Conservation (phyloP, 2,329 filamentous ascomycete species). For the Colletotrichum nymphaeae region DNA sequence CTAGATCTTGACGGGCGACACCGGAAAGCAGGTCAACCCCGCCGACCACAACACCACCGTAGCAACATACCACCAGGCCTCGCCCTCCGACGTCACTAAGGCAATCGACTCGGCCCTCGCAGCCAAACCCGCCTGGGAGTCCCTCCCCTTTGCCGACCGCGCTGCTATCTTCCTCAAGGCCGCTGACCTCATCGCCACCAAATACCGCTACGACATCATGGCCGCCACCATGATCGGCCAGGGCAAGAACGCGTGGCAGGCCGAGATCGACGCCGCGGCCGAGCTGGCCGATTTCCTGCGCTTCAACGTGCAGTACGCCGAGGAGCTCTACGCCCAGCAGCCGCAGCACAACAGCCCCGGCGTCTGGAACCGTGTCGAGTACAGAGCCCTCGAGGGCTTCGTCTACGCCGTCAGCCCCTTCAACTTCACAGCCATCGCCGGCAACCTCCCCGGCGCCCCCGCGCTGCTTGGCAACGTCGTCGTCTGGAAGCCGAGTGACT, state of each 20-base stretch:
- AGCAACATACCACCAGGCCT: conserved; percentile 88
- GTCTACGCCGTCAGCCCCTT: conserved; percentile 95
- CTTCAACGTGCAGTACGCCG: conserved; percentile 94
- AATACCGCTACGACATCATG: conserved; percentile 98
- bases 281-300: conserved; percentile 93
- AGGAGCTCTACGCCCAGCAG: conserved; percentile 90
- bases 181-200: conserved; percentile 87
- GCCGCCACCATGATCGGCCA: conserved; percentile 95
- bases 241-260: conserved; percentile 98
- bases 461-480: conserved; percentile 95
- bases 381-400: conserved; percentile 92
- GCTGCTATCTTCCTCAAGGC: conserved; percentile 96
- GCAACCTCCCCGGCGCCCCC: conserved; percentile 85
- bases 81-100: conserved; percentile 76
- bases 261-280: conserved; percentile 96
- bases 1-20: conserved; percentile 74
- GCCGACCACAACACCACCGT: conserved; percentile 81
- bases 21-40: conserved; percentile 82
- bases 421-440: conserved; percentile 97
- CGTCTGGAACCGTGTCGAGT: conserved; percentile 92
- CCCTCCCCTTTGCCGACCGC: conserved; percentile 87
- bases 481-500: conserved; percentile 95
- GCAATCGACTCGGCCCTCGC: conserved; percentile 87
- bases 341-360: conserved; percentile 85
- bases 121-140: conserved; percentile 89